A percentile compares a stretch with the other conserved stretches of the same genome.
phyloP scores from a whole-genome alignment of 1,284 basidiomycete species.

The Ganoderma multipileum region DNA sequence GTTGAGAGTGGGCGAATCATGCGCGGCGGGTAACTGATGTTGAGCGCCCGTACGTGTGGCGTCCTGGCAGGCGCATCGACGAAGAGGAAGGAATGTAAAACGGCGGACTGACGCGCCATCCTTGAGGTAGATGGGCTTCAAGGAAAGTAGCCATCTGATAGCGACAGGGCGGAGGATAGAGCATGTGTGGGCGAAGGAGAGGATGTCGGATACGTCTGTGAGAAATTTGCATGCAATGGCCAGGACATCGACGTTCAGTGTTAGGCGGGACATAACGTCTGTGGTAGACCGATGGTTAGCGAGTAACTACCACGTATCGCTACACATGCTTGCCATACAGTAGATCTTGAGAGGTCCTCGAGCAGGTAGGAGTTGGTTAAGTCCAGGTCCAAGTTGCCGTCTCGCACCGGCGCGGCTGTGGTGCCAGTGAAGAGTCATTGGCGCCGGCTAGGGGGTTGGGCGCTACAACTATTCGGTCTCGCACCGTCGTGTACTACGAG shows the following conservation, averaged over 20 bases:
- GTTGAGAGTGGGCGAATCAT: neutral
- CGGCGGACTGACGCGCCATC: neutral
- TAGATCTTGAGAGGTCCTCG: no score
- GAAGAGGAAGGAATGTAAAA: neutral
- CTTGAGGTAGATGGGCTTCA: neutral
- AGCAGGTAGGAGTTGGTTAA: no score
- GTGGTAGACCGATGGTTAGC: neutral
- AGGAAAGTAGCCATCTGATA: neutral
- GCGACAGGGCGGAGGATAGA: neutral
- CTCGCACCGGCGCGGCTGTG: no score
- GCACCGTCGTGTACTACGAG: no score
- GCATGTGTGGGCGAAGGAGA: neutral
- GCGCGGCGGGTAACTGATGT: neutral
- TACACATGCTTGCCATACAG: neutral
- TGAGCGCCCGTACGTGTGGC: neutral
- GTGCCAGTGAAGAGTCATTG: no score
- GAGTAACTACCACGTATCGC: neutral
- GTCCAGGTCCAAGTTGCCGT: no score
- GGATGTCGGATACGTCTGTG: neutral
- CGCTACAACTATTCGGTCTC: no score
- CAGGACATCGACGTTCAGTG: neutral
- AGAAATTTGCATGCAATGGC: neutral
- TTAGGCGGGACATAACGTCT: neutral
- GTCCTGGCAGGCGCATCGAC: neutral
- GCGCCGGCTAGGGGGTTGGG: no score